A percentile compares a stretch with the other conserved stretches of the same genome.
phyloP scores from a whole-genome alignment of 176 grass and related monocot species.

The Oryza meyeriana region DNA sequence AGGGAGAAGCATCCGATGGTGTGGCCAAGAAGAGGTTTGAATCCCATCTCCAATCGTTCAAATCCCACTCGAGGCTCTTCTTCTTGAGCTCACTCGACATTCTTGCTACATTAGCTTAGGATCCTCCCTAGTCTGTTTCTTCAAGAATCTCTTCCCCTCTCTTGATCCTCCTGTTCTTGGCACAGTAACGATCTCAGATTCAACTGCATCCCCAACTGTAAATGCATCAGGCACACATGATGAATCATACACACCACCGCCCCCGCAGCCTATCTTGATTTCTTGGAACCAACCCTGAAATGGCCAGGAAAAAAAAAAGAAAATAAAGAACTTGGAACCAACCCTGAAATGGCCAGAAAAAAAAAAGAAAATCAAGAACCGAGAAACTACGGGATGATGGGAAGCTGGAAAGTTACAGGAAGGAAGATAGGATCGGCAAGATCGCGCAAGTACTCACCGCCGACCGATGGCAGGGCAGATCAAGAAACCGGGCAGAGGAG shows the following conservation, averaged over 20 bases:
- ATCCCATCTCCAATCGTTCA: conserved; percentile 67
- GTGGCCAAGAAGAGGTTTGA: conserved; percentile 46
- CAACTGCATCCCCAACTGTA: conserved; percentile 14
- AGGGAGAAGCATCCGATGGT: conserved; percentile 14
- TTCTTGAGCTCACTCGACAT: conserved; percentile 26
- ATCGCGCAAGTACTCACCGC: background rate
- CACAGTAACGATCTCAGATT: background rate
- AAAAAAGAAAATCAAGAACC: background rate
- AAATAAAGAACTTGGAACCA: background rate
- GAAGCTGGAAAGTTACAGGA: background rate
- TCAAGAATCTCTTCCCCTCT: background rate
- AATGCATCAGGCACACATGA: background rate
- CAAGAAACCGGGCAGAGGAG: background rate
- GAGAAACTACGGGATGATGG: background rate
- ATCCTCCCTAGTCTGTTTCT: background rate
- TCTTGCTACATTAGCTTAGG: background rate
- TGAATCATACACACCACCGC: background rate
- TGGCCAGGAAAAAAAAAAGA: background rate
- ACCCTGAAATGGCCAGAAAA: too few relatives aligned
- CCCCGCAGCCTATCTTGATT: background rate
- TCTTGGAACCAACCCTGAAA: conserved; percentile 19
- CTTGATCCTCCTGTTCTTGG: background rate
- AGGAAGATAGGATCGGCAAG: background rate
- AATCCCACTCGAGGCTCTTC: conserved; percentile 48
- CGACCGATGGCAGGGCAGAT: conserved; percentile 1